Evolutionary conservation across 78 protist genomes (phyloP).

Genomic region (Bodo saltans): DNA sequence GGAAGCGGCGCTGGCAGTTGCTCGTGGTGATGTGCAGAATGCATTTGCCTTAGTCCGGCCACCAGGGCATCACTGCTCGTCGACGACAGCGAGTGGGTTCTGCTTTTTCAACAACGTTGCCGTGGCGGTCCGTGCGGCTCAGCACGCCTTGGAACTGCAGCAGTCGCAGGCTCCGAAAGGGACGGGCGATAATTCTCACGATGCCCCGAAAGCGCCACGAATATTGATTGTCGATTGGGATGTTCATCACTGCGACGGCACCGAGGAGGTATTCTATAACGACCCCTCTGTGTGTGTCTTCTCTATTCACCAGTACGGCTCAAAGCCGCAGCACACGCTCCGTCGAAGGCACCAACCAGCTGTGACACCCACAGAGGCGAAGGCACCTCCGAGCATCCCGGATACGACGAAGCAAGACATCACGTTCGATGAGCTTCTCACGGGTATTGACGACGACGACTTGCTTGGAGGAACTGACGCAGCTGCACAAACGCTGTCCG

Average conservation of each 20-base stretch:
- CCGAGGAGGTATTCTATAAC: slow-evolving; percentile 63
- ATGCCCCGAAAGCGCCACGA: neutral
- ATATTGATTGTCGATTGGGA: slow-evolving; percentile 74
- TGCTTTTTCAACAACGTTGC: slow-evolving; percentile 76
- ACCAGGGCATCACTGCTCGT: slow-evolving; percentile 61
- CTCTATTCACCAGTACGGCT: slow-evolving; percentile 31
- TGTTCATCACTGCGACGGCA: slow-evolving; percentile 84
- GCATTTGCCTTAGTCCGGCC: slow-evolving; percentile 60
- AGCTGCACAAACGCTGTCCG: too few species aligned
- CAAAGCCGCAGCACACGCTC: neutral
- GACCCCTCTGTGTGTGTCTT: slow-evolving; percentile 38
- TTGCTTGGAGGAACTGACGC: too few species aligned
- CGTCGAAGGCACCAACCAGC: neutral
- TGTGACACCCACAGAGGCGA: neutral
- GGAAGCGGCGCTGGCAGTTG: neutral
- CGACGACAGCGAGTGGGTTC: slow-evolving; percentile 48
- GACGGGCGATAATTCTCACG: too few species aligned
- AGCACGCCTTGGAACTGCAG: slow-evolving; percentile 30
- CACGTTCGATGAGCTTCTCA: too few species aligned
- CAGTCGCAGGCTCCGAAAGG: too few species aligned
- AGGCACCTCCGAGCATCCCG: neutral
- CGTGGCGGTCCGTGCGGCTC: slow-evolving; percentile 73
- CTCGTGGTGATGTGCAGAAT: slow-evolving; percentile 28
- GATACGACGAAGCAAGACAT: neutral
- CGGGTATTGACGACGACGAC: too few species aligned